Conservation (phyloP, 2,329 filamentous ascomycete species). For the Alternaria sp. region DNA sequence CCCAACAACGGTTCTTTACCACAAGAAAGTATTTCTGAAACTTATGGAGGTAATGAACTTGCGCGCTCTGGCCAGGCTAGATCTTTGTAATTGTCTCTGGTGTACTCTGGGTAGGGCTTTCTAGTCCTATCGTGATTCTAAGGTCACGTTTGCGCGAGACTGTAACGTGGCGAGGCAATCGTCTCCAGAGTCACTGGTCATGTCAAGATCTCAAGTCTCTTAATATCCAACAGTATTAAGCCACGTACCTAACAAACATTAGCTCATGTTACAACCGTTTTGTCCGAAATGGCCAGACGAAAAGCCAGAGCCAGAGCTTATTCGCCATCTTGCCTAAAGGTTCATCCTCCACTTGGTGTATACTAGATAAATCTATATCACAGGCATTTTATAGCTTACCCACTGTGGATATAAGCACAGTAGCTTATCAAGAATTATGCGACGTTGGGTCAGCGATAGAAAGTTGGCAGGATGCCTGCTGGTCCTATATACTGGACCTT, state of each 20-base stretch:
- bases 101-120: background rate
- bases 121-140: background rate
- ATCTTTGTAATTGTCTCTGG: background rate
- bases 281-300: background rate
- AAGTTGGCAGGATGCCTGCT: constrained; percentile 33
- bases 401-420: background rate
- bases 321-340: background rate
- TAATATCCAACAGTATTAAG: background rate
- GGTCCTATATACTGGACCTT: background rate
- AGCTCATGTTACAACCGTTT: background rate
- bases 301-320: background rate
- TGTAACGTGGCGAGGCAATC: background rate
- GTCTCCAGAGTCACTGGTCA: background rate
- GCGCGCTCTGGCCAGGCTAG: background rate
- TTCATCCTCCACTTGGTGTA: background rate
- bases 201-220: background rate
- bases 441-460: background rate
- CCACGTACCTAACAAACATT: background rate
- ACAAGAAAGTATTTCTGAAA: background rate
- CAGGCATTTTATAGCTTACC: background rate
- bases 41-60: background rate
- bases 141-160: background rate
- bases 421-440: background rate
- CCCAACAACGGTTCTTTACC: background rate
- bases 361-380: background rate